Evolutionary conservation across 768 basidiomycete species (phyloP).

Genomic region (Peribolospora baueri): DNA sequence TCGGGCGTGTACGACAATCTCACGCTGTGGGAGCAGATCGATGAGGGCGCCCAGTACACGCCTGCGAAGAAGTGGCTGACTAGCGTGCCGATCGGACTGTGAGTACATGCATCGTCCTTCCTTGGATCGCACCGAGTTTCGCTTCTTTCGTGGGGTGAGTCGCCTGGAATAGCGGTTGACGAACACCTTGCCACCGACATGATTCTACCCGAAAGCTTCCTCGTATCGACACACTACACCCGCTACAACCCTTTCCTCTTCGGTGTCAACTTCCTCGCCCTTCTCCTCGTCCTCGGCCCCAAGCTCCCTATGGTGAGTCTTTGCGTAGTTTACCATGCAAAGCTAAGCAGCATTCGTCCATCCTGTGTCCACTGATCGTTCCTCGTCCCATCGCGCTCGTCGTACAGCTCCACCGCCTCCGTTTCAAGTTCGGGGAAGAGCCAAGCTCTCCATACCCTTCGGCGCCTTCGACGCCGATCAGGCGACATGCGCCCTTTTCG

Average conservation of each 20-base stretch:
- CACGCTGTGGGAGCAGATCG: slow-evolving; percentile 98
- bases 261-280: slow-evolving; percentile 60
- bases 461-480: too few relatives aligned
- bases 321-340: too few relatives aligned
- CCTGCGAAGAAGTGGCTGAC: slow-evolving; percentile 95
- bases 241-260: slow-evolving; percentile 85
- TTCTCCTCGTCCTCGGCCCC: slow-evolving; percentile 59
- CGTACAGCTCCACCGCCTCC: slow-evolving; percentile 13
- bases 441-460: not conserved
- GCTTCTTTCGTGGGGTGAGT: not conserved
- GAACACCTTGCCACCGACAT: slow-evolving; percentile 6
- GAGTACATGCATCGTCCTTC: slow-evolving; percentile 18
- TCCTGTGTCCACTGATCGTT: not conserved
- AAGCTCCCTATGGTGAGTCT: slow-evolving; percentile 70
- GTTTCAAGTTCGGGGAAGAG: slow-evolving; percentile 13
- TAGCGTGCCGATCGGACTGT: slow-evolving; percentile 71
- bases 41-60: slow-evolving; percentile 93
- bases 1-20: slow-evolving; percentile 92
- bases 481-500: too few relatives aligned
- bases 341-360: not conserved
- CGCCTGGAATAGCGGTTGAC: not conserved
- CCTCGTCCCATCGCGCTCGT: not conserved
- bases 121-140: not conserved
- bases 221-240: slow-evolving; percentile 93
- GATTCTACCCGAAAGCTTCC: slow-evolving; percentile 35